phyloP scores from a whole-genome alignment of 2,329 filamentous ascomycete species.

The Dryadomyces quercivorus region DNA sequence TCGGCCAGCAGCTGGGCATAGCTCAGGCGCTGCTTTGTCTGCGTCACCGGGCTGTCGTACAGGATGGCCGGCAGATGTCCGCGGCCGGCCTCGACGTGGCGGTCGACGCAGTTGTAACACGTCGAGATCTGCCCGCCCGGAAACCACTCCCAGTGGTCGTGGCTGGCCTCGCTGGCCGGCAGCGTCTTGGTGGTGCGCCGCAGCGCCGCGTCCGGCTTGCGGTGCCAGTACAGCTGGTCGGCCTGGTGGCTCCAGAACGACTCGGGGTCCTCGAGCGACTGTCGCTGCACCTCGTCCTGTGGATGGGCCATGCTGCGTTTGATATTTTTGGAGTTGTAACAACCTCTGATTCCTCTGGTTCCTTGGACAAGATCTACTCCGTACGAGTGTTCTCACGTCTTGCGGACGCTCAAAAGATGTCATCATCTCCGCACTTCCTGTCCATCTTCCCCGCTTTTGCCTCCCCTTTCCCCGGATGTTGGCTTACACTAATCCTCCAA shows the following conservation, averaged over 20 bases:
- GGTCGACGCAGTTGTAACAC: constrained; percentile 82
- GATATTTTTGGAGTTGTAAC: too few species aligned
- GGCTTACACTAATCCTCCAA: neutral
- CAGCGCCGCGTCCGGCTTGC: constrained; percentile 53
- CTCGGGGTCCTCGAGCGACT: constrained; percentile 57
- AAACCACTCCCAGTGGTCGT: constrained; percentile 84
- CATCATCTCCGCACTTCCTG: neutral
- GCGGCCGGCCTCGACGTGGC: constrained; percentile 71
- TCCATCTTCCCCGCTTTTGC: constrained; percentile 5
- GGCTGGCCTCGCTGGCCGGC: constrained; percentile 23
- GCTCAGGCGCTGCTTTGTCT: constrained; percentile 57
- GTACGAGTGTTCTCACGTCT: too few species aligned
- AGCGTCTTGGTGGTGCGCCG: constrained; percentile 50
- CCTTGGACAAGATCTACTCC: too few species aligned
- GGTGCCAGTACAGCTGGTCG: constrained; percentile 68
- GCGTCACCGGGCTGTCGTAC: constrained; percentile 79
- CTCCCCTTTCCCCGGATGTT: constrained; percentile 10
- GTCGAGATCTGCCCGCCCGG: constrained; percentile 80
- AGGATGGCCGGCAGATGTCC: constrained; percentile 65
- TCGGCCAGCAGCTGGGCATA: constrained; percentile 67
- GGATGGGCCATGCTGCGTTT: constrained; percentile 20
- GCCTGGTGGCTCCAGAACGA: constrained; percentile 68
- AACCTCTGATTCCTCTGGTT: too few species aligned
- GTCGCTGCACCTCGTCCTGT: constrained; percentile 39
- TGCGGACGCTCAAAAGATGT: too few species aligned